Conservation (phyloP, 352 stramenopile genomes). For the Peronospora belbahrii region DNA sequence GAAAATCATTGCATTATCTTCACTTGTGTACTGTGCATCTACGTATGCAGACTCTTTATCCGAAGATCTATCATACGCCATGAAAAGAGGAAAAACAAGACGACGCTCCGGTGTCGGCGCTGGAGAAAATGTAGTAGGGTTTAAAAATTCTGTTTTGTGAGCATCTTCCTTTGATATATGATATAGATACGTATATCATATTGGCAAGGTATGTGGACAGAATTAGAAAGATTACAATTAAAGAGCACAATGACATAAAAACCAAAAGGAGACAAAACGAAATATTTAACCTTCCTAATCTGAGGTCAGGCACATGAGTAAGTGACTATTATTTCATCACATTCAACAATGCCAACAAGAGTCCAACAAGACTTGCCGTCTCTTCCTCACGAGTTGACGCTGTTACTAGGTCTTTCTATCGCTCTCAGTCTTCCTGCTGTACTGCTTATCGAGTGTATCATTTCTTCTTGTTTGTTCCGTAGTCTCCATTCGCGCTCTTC, state of each 20-base stretch:
- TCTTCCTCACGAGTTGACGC: constrained; percentile 14
- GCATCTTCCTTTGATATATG: neutral
- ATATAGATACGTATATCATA: too few species aligned
- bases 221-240: too few species aligned
- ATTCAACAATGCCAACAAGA: constrained; percentile 13
- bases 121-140: neutral
- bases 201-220: too few species aligned
- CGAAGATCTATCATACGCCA: constrained; percentile 24
- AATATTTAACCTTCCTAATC: too few species aligned
- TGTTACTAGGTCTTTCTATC: constrained; percentile 21
- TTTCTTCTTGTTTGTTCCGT: neutral
- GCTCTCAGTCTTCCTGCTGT: constrained; percentile 21
- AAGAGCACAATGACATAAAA: too few species aligned
- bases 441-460: constrained; percentile 21
- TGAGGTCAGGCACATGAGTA: neutral
- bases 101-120: neutral
- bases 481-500: constrained; percentile 4
- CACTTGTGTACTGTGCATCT: constrained; percentile 8
- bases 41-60: constrained; percentile 11
- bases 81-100: constrained; percentile 6
- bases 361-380: neutral
- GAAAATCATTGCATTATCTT: constrained; percentile 1
- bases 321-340: constrained; percentile 6
- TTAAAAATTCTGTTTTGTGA: neutral
- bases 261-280: too few species aligned